phyloP scores from a whole-genome alignment of 495 filamentous ascomycete genomes.

The Neurospora cerealis region DNA sequence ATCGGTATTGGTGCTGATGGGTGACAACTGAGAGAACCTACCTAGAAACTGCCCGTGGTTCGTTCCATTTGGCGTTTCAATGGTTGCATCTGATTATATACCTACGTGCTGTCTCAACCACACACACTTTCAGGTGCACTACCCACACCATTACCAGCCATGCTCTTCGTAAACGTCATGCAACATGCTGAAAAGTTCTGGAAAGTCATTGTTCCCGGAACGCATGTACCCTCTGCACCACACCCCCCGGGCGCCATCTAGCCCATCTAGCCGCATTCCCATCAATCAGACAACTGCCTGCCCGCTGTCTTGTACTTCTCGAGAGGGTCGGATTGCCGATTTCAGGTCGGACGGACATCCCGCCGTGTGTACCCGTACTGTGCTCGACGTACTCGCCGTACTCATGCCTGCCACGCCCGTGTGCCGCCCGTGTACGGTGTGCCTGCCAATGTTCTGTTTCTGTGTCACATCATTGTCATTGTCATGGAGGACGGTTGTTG shows the following conservation, averaged over 20 bases:
- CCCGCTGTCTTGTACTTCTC: neutral
- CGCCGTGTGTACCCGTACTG: neutral
- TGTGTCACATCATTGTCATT: neutral
- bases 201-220: neutral
- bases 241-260: neutral
- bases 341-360: neutral
- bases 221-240: neutral
- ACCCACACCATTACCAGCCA: neutral
- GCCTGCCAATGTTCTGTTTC: neutral
- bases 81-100: neutral
- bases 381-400: neutral
- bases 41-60: neutral
- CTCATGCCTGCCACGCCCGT: neutral
- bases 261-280: neutral
- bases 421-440: neutral
- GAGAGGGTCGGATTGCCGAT: neutral
- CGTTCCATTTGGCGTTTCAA: neutral
- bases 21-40: neutral
- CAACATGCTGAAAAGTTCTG: neutral
- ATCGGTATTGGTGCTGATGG: neutral
- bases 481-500: neutral
- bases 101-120: neutral
- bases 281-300: neutral
- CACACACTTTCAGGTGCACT: neutral
- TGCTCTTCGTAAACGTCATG: neutral